Evolutionary conservation across 768 basidiomycete genomes (phyloP).

Genomic region (Phanerochaete sordida): DNA sequence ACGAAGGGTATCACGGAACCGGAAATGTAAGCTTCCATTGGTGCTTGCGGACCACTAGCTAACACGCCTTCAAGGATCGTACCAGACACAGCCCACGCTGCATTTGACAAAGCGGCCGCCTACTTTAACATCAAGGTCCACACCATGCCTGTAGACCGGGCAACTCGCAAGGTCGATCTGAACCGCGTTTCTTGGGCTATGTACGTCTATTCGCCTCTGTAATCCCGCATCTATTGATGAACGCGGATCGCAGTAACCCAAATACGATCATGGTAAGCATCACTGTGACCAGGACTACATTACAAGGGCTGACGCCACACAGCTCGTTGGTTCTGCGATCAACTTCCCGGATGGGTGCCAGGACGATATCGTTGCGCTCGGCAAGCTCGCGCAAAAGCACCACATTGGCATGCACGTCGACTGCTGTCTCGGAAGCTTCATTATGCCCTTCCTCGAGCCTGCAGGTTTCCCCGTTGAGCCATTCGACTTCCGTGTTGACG

Average conservation of each 20-base stretch:
- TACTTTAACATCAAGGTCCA: constrained; percentile 92
- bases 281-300: background rate
- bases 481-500: constrained; percentile 89
- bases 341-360: constrained; percentile 87
- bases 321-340: constrained; percentile 84
- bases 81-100: constrained; percentile 84
- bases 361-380: constrained; percentile 82
- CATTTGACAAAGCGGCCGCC: constrained; percentile 89
- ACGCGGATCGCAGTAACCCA: constrained; percentile 5
- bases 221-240: background rate
- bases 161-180: constrained; percentile 76
- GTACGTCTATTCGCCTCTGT: constrained; percentile 41
- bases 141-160: constrained; percentile 73
- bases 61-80: constrained; percentile 58
- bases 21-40: constrained; percentile 67
- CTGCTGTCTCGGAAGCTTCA: constrained; percentile 91
- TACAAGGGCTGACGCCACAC: background rate
- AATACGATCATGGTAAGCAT: constrained; percentile 5
- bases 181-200: constrained; percentile 81
- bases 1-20: constrained; percentile 88
- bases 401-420: constrained; percentile 91
- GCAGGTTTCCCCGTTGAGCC: constrained; percentile 68
- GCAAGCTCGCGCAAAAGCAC: constrained; percentile 65
- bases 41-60: background rate
- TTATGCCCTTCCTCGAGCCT: constrained; percentile 86